Conservation (phyloP, 2,329 filamentous ascomycete genomes). For the Penicillium polonicum region DNA sequence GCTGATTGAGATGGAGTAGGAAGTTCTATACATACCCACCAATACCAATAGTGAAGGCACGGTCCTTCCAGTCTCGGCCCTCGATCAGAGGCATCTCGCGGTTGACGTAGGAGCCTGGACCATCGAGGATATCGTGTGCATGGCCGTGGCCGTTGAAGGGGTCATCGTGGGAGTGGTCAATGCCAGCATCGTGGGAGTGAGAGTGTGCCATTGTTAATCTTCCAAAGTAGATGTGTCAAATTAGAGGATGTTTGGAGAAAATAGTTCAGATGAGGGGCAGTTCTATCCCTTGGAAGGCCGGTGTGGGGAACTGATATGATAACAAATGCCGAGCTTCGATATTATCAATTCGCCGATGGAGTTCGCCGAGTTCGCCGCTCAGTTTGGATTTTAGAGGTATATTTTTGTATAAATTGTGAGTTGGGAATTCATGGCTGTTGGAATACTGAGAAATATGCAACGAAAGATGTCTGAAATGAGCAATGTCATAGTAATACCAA, state of each 20-base stretch:
- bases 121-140: conserved; percentile 91
- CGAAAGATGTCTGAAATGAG: neutral
- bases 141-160: conserved; percentile 73
- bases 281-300: neutral
- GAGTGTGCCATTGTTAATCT: conserved; percentile 36
- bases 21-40: conserved; percentile 68
- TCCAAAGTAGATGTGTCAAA: neutral
- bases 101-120: conserved; percentile 83
- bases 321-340: conserved; percentile 18
- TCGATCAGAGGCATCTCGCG: conserved; percentile 93
- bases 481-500: neutral
- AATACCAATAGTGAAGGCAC: conserved; percentile 96
- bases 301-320: conserved; percentile 20
- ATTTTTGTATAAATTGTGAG: neutral
- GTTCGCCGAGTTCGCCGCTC: conserved; percentile 19
- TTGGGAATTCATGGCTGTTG: neutral
- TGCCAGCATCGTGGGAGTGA: conserved; percentile 40
- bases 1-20: neutral
- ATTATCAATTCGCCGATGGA: conserved; percentile 16
- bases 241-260: neutral
- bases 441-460: neutral
- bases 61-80: conserved; percentile 79
- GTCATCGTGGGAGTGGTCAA: conserved; percentile 53
- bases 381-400: neutral
- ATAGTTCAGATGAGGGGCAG: conserved; percentile 17